Base-by-base conservation (phyloP, 2,329 filamentous ascomycete species). In the Claviceps fusiformis region DNA sequence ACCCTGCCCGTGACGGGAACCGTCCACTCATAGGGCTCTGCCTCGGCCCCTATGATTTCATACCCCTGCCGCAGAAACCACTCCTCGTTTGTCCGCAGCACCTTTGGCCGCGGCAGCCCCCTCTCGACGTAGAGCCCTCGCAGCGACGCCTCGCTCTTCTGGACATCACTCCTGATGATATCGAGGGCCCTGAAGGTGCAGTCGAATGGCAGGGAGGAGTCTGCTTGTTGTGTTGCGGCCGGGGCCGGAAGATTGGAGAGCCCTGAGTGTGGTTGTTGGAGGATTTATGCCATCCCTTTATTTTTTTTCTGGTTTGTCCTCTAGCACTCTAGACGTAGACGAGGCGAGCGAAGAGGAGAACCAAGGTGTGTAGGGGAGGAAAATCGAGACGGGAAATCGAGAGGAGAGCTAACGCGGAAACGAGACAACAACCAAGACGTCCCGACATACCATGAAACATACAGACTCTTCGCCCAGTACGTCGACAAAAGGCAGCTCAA, bases 401-500 rank as follows among this genome's bases (percentile, higher is more conserved):
- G 19, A 11, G 24, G 19, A 45, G 24, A 45, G 19, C 31, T 33
- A 13, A 45, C 4, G 24, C 9, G 1, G 43, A 24, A 37, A 37
- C 35, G 11, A 37, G 35, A 37, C 35, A 24, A 24, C 24, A 24
- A 24, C 35, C 35, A 8, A 37, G 9, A 33, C 31, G 5, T 9
- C 31, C 35, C 35, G 27, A 57, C 56, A 47, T 58, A 65, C 59
- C 64, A 65, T 44, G 72, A 73, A 55, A 75, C 65, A 60, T 70
- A 75, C 19, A 74, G 65, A 7, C 65, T 66, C 52, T 70, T 70
- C 35, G 73, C 60, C 71, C 71, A 74, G 39, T 69, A 61, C 5
- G 67, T 68, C 13, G 60, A 62, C 15, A n/a, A 60, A 57, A 19
- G 66, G 64, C 39, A 72, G 62, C 27, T 61, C 63, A 43, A 72